Conservation (phyloP, 2,329 filamentous ascomycete genomes). For the Microcyclosporella mali region DNA sequence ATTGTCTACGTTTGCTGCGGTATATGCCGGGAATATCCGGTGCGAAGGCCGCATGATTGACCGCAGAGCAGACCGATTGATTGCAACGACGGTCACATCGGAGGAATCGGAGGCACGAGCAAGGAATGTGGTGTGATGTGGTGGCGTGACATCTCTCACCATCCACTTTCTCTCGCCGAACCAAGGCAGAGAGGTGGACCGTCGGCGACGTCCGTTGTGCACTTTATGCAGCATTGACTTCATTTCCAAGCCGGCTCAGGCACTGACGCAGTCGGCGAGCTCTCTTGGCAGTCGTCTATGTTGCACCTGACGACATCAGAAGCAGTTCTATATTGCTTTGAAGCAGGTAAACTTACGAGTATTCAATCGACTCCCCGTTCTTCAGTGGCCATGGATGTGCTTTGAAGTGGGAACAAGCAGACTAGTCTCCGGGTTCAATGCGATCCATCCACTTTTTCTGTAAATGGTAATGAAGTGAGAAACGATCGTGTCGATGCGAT, state of each 20-base stretch:
- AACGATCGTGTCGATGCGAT: no score
- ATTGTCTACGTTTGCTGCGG: conserved; percentile 2
- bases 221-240: no score
- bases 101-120: background rate
- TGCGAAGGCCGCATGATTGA: conserved; percentile 1
- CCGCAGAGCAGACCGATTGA: conserved; percentile 7
- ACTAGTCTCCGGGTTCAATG: no score
- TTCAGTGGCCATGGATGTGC: no score
- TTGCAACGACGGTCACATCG: no score
- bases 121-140: conserved; percentile 10
- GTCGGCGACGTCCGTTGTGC: background rate
- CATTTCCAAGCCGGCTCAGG: no score
- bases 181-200: no score
- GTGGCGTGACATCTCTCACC: background rate
- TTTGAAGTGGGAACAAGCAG: conserved; percentile 2
- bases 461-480: no score
- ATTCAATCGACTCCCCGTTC: no score
- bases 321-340: conserved; percentile 1
- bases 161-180: conserved; percentile 1
- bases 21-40: conserved; percentile 3
- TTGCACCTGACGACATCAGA: background rate
- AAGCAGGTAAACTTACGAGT: background rate
- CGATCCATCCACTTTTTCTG: no score
- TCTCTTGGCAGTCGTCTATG: background rate
- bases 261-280: no score